Conservation (phyloP, 2,329 filamentous ascomycete species). For the Aspergillus arachidicola region DNA sequence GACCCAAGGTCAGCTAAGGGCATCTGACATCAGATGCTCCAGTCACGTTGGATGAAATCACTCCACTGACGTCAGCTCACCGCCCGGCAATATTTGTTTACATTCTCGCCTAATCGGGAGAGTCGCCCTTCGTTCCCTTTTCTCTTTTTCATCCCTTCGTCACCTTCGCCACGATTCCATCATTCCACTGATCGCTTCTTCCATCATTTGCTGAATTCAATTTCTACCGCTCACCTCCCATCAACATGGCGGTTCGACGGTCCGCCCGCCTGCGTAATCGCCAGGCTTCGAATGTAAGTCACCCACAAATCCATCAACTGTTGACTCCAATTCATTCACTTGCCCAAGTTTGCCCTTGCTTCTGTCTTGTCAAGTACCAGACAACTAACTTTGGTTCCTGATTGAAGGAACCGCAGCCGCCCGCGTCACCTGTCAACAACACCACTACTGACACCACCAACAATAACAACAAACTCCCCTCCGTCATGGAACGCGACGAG, state of each 20-base stretch:
- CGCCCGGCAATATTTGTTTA: conserved; percentile 21
- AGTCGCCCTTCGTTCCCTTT: conserved; percentile 23
- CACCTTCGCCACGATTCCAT: not conserved
- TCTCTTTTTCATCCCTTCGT: conserved; percentile 9
- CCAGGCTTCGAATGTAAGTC: conserved; percentile 37
- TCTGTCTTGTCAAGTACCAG: not conserved
- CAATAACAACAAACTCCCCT: conserved; percentile 38
- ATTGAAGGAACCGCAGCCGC: conserved; percentile 25
- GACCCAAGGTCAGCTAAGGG: too few species aligned
- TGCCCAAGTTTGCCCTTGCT: conserved; percentile 1
- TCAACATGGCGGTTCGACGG: conserved; percentile 42
- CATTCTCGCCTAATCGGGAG: conserved; percentile 12
- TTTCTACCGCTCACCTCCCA: not conserved
- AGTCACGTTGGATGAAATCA: too few species aligned
- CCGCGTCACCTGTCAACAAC: conserved; percentile 20
- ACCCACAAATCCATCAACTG: not conserved
- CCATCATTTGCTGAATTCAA: not conserved
- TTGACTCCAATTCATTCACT: conserved; percentile 9
- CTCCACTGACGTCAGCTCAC: conserved; percentile 17
- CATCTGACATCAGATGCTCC: not conserved
- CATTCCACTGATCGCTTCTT: not conserved
- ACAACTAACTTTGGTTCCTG: conserved; percentile 13
- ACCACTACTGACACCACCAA: conserved; percentile 7
- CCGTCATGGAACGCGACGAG: conserved; percentile 53
- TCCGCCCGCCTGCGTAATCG: conserved; percentile 44